These are phyloP conservation scores for Aspergillus sp. DNA, from an alignment of 2,329 filamentous ascomycete genomes.

Conservation along the genomic window DNA sequence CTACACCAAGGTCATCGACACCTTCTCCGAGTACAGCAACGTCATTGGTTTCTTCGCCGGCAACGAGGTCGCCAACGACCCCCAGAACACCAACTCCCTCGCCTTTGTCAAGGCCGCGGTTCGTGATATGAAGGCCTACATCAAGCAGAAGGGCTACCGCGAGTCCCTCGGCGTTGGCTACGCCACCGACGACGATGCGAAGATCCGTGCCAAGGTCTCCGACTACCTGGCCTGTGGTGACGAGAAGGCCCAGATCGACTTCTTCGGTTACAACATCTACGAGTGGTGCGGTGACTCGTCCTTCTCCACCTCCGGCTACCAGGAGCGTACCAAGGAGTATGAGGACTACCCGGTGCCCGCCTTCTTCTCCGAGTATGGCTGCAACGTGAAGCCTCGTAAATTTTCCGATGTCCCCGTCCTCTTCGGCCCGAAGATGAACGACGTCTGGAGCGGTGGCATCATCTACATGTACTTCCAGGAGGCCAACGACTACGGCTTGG, in stretches of 20 bases:
- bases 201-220: constrained; percentile 71
- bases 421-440: constrained; percentile 70
- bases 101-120: constrained; percentile 97
- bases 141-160: constrained; percentile 68
- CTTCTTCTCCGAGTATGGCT: constrained; percentile 98
- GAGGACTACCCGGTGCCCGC: constrained; percentile 79
- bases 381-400: constrained; percentile 67
- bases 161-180: constrained; percentile 76
- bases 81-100: constrained; percentile 79
- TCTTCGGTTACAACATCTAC: constrained; percentile 99
- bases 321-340: constrained; percentile 78
- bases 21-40: constrained; percentile 74
- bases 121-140: constrained; percentile 91
- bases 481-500: constrained; percentile 64
- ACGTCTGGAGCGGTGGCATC: constrained; percentile 88
- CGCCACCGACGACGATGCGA: constrained; percentile 83
- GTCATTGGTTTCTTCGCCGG: constrained; percentile 96
- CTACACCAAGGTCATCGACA: constrained; percentile 77
- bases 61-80: constrained; percentile 89
- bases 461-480: constrained; percentile 99
- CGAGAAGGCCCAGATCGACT: constrained; percentile 65
- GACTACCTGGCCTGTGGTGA: constrained; percentile 89
- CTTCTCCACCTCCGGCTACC: constrained; percentile 68
- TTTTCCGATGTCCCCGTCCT: constrained; percentile 81
- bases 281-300: constrained; percentile 90